Base-by-base conservation (phyloP, 805 yeast species). In the Candida oleophila region DNA sequence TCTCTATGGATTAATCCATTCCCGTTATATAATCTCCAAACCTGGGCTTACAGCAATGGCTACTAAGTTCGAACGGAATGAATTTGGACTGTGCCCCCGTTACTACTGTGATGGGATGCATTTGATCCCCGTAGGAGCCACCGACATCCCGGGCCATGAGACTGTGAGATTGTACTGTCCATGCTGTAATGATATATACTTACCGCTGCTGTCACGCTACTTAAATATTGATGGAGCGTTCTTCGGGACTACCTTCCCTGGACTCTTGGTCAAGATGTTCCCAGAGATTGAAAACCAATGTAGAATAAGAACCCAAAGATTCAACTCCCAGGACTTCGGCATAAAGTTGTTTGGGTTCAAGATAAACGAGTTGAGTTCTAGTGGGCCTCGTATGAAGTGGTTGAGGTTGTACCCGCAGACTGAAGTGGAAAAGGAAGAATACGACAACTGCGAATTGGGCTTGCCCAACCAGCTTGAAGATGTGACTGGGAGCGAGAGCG, bases 311-410 rank as follows among this genome's bases (percentile, higher is more conserved):
- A 66, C 70, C 48, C 65, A 68, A 47, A 67, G 69, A 42, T 69
- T 66, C 38, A 71, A 81, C 52, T 80, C 78, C 55, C 70, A 73
- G 53, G 78, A 73, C 49, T 85, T 77, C 61, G 86, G 87, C 42
- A 77, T 90, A 59, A 87, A 83, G 62, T 76, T 91, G 41, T 94
- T 88, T 69, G 99, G 99, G 1, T 94, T 94, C 73, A 80, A 80
- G 55, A 75, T 94, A 22, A 81, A 86, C 57, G 92, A 88, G 61
- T 60, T 69, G 45, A 85, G 96, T 39, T 70, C 77, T 25, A 77
- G 87, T 41, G 99, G 99, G 0, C 91, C 95, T n/a, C 78, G 98
- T 55, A 94, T 94, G 98, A 79, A 78, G 57, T 94, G 99, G 99
- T 74, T 92, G 51, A 80, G 98, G 56, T 83, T 82, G 62, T 73